Evolutionary conservation across 176 grass and related monocot genomes (phyloP).

Genomic region (Ampelocalamus luodianensis): DNA sequence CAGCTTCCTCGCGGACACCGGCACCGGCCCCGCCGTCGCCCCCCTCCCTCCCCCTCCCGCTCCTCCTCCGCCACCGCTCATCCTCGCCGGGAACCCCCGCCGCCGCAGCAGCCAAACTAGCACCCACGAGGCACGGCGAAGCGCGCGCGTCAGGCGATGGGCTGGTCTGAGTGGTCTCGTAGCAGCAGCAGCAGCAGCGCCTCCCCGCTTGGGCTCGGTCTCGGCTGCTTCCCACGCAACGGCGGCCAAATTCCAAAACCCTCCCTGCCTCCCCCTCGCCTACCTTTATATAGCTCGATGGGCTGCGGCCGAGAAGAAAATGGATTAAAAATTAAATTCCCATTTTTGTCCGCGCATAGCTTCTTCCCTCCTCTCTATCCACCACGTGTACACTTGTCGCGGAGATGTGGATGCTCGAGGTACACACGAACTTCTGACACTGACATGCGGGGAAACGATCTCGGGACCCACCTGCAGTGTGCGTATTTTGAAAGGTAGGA

Average conservation of each 20-base stretch:
- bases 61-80: constrained; percentile 36
- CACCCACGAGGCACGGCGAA: constrained; percentile 26
- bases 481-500: background rate
- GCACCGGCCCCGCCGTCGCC: constrained; percentile 56
- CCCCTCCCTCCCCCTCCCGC: constrained; percentile 22
- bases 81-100: constrained; percentile 47
- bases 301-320: constrained; percentile 24
- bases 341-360: constrained; percentile 37
- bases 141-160: background rate
- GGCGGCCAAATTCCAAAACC: constrained; percentile 61
- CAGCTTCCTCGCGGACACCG: constrained; percentile 72
- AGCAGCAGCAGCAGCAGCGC: constrained; percentile 13
- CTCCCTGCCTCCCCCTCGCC: constrained; percentile 36
- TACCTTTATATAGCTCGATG: constrained; percentile 52
- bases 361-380: constrained; percentile 36
- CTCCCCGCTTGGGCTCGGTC: constrained; percentile 37
- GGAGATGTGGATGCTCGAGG: constrained; percentile 9
- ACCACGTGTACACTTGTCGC: constrained; percentile 45
- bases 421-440: background rate
- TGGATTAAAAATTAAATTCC: constrained; percentile 33
- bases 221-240: constrained; percentile 39
- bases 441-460: background rate
- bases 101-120: constrained; percentile 18
- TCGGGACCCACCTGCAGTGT: background rate
- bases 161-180: background rate